Conservation (phyloP, 441 rosid species). For the Gossypium laxum region DNA sequence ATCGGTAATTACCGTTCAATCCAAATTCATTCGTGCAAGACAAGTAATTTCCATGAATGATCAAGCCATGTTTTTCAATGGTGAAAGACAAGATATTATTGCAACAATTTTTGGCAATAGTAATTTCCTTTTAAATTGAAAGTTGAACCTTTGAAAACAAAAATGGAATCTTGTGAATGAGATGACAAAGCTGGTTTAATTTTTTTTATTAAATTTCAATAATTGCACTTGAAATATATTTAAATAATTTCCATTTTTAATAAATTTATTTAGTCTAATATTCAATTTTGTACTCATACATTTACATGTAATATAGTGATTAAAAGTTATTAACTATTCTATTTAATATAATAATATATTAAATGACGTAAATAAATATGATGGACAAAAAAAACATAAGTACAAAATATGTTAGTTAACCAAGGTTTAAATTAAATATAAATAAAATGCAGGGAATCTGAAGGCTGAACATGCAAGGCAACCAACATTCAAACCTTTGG, state of each 20-base stretch:
- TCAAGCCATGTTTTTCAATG: not conserved
- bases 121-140: not conserved
- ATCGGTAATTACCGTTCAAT: not conserved
- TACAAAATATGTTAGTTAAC: not conserved
- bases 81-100: not conserved
- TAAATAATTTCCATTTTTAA: not conserved
- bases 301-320: too few species aligned
- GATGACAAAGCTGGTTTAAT: not conserved
- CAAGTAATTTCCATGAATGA: slow-evolving; percentile 1
- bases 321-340: too few species aligned
- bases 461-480: not conserved
- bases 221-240: not conserved
- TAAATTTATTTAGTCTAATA: not conserved
- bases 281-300: not conserved
- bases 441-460: not conserved
- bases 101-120: not conserved
- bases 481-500: not conserved
- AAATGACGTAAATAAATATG: not conserved
- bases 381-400: not conserved
- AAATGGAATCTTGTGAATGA: not conserved
- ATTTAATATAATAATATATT: too few species aligned
- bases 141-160: not conserved
- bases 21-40: not conserved
- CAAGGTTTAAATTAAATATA: not conserved
- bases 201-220: too few species aligned